Conservation (phyloP, 2,329 filamentous ascomycete species). For the Fusarium armeniacum region DNA sequence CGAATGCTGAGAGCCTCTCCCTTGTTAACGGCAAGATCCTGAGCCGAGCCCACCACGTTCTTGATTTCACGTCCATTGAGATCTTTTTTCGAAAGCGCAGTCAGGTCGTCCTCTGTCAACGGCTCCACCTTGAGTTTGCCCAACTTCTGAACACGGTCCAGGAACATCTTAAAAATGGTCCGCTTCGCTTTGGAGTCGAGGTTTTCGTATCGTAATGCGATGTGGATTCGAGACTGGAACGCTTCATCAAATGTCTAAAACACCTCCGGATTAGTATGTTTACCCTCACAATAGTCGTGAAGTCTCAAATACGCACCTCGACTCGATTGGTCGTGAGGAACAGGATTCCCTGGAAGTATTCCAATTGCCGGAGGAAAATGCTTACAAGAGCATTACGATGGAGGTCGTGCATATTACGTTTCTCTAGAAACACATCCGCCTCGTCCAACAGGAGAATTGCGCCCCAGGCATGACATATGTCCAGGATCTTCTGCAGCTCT, state of each 20-base stretch:
- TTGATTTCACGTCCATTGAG: constrained; percentile 81
- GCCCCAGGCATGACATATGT: constrained; percentile 88
- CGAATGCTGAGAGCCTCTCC: constrained; percentile 78
- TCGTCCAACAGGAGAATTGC: constrained; percentile 89
- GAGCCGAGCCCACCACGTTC: constrained; percentile 86
- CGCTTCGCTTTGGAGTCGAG: constrained; percentile 80
- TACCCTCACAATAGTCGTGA: neutral
- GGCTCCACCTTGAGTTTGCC: constrained; percentile 72
- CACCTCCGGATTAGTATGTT: constrained; percentile 14
- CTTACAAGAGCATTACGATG: constrained; percentile 88
- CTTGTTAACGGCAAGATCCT: constrained; percentile 85
- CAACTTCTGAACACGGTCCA: constrained; percentile 77
- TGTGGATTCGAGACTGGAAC: constrained; percentile 89
- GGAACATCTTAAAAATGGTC: constrained; percentile 86
- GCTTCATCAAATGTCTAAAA: constrained; percentile 85
- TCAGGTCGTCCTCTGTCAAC: constrained; percentile 77
- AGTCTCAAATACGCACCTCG: constrained; percentile 60
- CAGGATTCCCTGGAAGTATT: constrained; percentile 93
- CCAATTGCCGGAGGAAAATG: constrained; percentile 87
- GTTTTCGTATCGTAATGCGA: constrained; percentile 84
- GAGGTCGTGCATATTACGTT: constrained; percentile 84
- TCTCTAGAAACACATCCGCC: constrained; percentile 87
- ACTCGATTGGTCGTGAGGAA: constrained; percentile 93
- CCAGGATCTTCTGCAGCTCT: constrained; percentile 85
- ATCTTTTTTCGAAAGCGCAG: constrained; percentile 74